phyloP scores from a whole-genome alignment of 2,329 filamentous ascomycete genomes.

The Neopestalotiopsis sp. region DNA sequence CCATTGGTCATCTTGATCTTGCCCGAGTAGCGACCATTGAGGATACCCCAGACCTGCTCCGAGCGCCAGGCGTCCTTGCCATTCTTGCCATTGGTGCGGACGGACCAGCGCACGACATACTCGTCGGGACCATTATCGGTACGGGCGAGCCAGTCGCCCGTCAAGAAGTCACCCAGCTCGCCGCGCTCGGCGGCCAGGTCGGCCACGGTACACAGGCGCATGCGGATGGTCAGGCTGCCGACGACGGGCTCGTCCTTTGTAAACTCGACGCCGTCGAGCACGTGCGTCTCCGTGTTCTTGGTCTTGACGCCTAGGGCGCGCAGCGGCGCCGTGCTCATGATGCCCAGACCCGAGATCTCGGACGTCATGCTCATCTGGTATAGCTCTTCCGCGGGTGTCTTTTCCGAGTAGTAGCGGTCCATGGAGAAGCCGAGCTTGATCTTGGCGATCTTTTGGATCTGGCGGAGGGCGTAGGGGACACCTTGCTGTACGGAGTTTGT shows the following conservation, averaged over 20 bases:
- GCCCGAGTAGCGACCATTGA: background rate
- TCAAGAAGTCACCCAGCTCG: background rate
- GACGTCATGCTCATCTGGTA: conserved; percentile 4
- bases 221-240: background rate
- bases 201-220: background rate
- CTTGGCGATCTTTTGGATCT: conserved; percentile 1
- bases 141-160: background rate
- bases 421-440: background rate
- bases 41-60: conserved; percentile 6
- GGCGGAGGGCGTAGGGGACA: background rate
- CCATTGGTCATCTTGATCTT: conserved; percentile 1
- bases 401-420: background rate
- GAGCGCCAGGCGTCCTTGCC: conserved; percentile 5
- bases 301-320: background rate
- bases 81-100: background rate
- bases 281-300: background rate
- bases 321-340: conserved; percentile 1
- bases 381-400: background rate
- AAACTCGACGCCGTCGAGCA: conserved; percentile 1
- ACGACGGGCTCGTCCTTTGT: conserved; percentile 5
- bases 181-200: background rate
- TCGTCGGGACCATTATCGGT: background rate
- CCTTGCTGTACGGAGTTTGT: background rate
- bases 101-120: background rate
- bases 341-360: conserved; percentile 2